A percentile compares a stretch with the other conserved stretches of the same genome.
Evolutionary conservation across 768 basidiomycete genomes (phyloP).

Genomic region (Gymnopilus junonius): DNA sequence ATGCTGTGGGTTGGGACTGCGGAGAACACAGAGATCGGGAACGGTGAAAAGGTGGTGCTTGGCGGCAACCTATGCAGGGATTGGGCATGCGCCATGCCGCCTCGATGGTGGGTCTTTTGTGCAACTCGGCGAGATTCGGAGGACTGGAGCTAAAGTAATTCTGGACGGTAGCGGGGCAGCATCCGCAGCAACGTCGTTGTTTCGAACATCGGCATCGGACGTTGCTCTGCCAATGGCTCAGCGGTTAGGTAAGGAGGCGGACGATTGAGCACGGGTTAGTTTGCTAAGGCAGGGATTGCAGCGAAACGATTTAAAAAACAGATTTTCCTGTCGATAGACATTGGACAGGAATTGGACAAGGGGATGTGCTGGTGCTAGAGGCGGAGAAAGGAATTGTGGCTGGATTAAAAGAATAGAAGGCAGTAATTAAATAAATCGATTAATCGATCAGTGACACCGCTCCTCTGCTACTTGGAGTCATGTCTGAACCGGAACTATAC

Average conservation of each 20-base stretch:
- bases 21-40: conserved; percentile 40
- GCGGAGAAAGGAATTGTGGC: conserved; percentile 66
- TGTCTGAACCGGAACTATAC: conserved; percentile 81
- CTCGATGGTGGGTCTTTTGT: conserved; percentile 37
- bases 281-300: conserved; percentile 32
- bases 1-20: conserved; percentile 85
- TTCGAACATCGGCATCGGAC: conserved; percentile 65
- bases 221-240: conserved; percentile 75
- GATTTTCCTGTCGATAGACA: conserved; percentile 76
- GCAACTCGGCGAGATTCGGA: background rate
- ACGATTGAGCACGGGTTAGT: conserved; percentile 18
- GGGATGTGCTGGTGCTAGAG: conserved; percentile 52
- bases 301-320: conserved; percentile 68
- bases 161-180: conserved; percentile 34
- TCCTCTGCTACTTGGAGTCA: conserved; percentile 45
- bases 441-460: conserved; percentile 21
- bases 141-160: conserved; percentile 4
- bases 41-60: conserved; percentile 50
- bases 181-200: conserved; percentile 63
- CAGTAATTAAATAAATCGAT: conserved; percentile 3
- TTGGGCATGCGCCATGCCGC: conserved; percentile 87
- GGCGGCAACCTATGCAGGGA: conserved; percentile 68
- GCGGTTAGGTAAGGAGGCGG: conserved; percentile 65
- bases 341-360: conserved; percentile 48
- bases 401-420: conserved; percentile 40